Conservation (phyloP, 164 flowering plant genomes). For the Tetrastigma voinierianum region DNA sequence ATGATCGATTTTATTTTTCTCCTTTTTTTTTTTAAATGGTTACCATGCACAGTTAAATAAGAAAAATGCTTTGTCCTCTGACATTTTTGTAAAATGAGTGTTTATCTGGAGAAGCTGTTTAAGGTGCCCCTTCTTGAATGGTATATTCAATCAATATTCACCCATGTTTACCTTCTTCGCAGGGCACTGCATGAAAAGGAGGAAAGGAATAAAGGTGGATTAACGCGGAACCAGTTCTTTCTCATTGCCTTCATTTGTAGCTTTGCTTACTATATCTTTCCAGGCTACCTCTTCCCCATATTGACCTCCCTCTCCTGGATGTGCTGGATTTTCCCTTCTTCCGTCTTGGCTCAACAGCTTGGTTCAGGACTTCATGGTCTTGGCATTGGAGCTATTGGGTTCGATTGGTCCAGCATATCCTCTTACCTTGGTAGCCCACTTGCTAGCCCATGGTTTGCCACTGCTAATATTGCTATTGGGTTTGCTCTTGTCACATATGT, state of each 20-base stretch:
- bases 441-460: slow-evolving; percentile 52
- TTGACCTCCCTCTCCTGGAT: slow-evolving; percentile 38
- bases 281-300: slow-evolving; percentile 43
- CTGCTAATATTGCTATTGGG: slow-evolving; percentile 40
- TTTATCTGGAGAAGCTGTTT: no score
- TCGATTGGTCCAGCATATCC: slow-evolving; percentile 46
- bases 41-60: no score
- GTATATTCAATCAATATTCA: no score
- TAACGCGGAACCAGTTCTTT: slow-evolving; percentile 39
- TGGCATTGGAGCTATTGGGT: slow-evolving; percentile 37
- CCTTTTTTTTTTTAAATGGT: no score
- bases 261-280: slow-evolving; percentile 41
- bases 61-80: no score
- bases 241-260: slow-evolving; percentile 40
- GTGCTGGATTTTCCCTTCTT: slow-evolving; percentile 39
- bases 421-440: slow-evolving; percentile 47
- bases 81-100: no score
- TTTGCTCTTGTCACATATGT: slow-evolving; percentile 30
- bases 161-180: neutral
- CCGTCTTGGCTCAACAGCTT: slow-evolving; percentile 38
- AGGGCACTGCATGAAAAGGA: slow-evolving; percentile 50
- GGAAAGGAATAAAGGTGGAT: slow-evolving; percentile 26
- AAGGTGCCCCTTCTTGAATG: no score
- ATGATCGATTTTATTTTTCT: no score
- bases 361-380: slow-evolving; percentile 48